phyloP scores from a whole-genome alignment of 2,329 filamentous ascomycete species.

The Monilinia polystroma region DNA sequence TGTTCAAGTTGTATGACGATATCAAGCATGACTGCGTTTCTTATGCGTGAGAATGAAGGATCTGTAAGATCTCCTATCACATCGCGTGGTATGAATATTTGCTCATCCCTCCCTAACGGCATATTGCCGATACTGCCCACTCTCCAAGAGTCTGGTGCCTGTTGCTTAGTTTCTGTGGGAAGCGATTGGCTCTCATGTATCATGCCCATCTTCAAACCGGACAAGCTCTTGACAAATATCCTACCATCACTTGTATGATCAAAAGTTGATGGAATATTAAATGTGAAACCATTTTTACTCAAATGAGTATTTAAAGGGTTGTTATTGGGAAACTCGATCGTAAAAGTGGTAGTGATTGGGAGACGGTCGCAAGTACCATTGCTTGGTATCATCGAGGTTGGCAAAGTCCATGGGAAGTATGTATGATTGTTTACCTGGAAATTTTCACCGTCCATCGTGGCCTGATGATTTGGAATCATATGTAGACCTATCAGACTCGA shows the following conservation, averaged over 20 bases:
- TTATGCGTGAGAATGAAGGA: slow-evolving; percentile 77
- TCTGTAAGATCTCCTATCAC: slow-evolving; percentile 76
- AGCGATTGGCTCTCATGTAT: slow-evolving; percentile 57
- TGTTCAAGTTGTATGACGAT: slow-evolving; percentile 57
- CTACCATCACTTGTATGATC: slow-evolving; percentile 47
- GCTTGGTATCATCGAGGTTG: slow-evolving; percentile 67
- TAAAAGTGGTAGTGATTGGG: slow-evolving; percentile 66
- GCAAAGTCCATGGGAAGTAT: slow-evolving; percentile 91
- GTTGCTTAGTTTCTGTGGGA: slow-evolving; percentile 39
- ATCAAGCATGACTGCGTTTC: slow-evolving; percentile 71
- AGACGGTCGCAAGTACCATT: slow-evolving; percentile 78
- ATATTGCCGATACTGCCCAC: slow-evolving; percentile 81
- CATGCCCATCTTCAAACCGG: slow-evolving; percentile 63
- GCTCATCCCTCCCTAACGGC: slow-evolving; percentile 82
- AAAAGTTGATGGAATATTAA: slow-evolving; percentile 49
- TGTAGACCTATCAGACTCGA: slow-evolving; percentile 81
- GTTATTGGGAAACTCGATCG: slow-evolving; percentile 59
- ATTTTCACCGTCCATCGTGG: slow-evolving; percentile 35
- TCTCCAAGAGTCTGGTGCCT: slow-evolving; percentile 55
- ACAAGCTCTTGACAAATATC: slow-evolving; percentile 52
- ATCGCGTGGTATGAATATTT: slow-evolving; percentile 74
- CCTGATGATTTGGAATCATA: slow-evolving; percentile 67
- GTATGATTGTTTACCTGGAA: slow-evolving; percentile 61
- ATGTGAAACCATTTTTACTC: slow-evolving; percentile 38
- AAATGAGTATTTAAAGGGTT: slow-evolving; percentile 35